These are phyloP conservation scores for Camellia lanceoleosa DNA, from an alignment of 148 eudicot genomes.

Conservation along the genomic window DNA sequence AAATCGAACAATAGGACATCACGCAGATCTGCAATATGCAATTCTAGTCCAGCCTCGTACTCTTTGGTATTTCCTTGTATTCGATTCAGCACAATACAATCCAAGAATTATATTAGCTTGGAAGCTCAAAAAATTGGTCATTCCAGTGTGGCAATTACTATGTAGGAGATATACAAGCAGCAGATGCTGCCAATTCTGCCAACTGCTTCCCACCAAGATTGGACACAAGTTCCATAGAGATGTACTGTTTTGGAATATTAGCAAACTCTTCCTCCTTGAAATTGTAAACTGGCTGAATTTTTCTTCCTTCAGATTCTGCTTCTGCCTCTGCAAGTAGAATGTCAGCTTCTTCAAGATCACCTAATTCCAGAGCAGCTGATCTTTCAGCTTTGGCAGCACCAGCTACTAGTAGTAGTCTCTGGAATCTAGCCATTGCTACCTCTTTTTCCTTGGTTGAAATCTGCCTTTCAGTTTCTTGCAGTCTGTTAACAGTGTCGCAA, in stretches of 20 bases:
- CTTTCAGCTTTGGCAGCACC: constrained; percentile 52
- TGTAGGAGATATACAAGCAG: constrained; percentile 1
- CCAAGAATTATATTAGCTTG: not conserved
- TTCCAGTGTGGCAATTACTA: not conserved
- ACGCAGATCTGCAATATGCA: too few species aligned
- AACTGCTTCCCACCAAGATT: constrained; percentile 46
- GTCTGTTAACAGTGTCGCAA: constrained; percentile 32
- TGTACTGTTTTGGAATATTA: constrained; percentile 32
- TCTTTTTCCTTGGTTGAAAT: constrained; percentile 53
- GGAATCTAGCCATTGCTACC: constrained; percentile 54
- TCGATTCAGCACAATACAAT: constrained; percentile 2
- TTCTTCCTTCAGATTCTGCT: constrained; percentile 58
- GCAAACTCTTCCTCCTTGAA: constrained; percentile 37
- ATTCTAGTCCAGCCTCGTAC: not conserved
- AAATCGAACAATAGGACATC: too few species aligned
- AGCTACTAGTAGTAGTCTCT: constrained; percentile 49
- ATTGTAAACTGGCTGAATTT: constrained; percentile 41
- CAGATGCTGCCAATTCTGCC: constrained; percentile 40
- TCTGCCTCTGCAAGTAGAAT: constrained; percentile 66
- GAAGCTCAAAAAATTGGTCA: not conserved
- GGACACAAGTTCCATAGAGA: constrained; percentile 50
- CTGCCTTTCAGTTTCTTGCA: constrained; percentile 51
- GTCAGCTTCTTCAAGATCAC: constrained; percentile 67
- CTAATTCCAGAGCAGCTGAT: constrained; percentile 61
- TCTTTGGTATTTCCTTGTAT: not conserved